A percentile compares a stretch with the other conserved stretches of the same genome.
These are phyloP conservation scores for Sphaerobolus stellatus DNA, from an alignment of 1,284 basidiomycete genomes.

Conservation along the genomic window DNA sequence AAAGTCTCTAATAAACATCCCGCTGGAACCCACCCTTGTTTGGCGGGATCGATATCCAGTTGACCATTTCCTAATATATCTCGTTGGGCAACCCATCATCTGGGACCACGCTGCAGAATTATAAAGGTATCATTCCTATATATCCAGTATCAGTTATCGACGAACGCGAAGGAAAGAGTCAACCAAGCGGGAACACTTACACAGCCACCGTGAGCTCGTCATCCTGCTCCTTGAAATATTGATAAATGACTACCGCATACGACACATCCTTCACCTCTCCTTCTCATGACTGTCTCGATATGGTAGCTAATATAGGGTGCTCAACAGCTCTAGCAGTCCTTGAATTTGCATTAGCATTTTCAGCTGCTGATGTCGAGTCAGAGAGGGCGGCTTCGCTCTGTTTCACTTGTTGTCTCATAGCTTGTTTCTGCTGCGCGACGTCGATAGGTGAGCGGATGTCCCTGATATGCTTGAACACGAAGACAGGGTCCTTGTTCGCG, in stretches of 20 bases:
- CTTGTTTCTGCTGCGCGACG: slow-evolving; percentile 93
- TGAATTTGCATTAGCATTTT: slow-evolving; percentile 5
- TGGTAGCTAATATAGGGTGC: slow-evolving; percentile 49
- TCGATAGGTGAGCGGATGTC: slow-evolving; percentile 97
- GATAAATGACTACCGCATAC: slow-evolving; percentile 89
- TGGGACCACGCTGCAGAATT: slow-evolving; percentile 89
- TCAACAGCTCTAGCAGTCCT: neutral
- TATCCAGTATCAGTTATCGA: slow-evolving; percentile 13
- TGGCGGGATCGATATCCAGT: slow-evolving; percentile 69
- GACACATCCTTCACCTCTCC: slow-evolving; percentile 44
- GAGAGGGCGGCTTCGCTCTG: slow-evolving; percentile 44
- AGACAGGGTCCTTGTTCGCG: slow-evolving; percentile 94
- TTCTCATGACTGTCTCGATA: slow-evolving; percentile 5
- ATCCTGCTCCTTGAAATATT: slow-evolving; percentile 93
- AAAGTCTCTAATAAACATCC: slow-evolving; percentile 93
- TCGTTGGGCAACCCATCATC: slow-evolving; percentile 99
- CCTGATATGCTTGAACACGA: slow-evolving; percentile 98
- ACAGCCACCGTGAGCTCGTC: slow-evolving; percentile 98
- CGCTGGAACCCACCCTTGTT: slow-evolving; percentile 87
- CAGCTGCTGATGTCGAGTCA: slow-evolving; percentile 34
- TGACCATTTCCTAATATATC: slow-evolving; percentile 85
- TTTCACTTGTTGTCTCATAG: slow-evolving; percentile 57
- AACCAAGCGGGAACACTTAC: slow-evolving; percentile 49
- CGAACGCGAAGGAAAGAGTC: neutral
- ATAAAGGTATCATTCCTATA: slow-evolving; percentile 85